These are phyloP conservation scores for Acer negundo DNA, from an alignment of 345 rosid species.

Conservation along the genomic window DNA sequence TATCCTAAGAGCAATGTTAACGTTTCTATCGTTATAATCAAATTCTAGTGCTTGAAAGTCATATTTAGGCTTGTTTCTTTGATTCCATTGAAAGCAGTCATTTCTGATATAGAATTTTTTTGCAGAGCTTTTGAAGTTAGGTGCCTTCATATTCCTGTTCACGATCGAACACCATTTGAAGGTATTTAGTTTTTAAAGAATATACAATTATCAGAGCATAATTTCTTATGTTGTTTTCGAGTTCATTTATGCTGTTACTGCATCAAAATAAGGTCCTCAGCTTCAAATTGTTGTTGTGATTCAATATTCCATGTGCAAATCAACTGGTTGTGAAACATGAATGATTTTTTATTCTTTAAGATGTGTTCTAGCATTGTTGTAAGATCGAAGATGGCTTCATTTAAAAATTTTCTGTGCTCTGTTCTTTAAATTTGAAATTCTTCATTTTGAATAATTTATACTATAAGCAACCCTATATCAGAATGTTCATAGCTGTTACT, in stretches of 20 bases:
- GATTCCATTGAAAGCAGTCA: not conserved
- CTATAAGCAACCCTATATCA: too few species aligned
- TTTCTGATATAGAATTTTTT: conserved; percentile 8
- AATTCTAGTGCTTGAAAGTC: not conserved
- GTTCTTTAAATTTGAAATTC: too few species aligned
- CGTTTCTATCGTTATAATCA: not conserved
- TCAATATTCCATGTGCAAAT: too few species aligned
- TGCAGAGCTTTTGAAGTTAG: conserved; percentile 79
- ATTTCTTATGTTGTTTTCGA: not conserved
- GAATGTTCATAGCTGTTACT: too few species aligned
- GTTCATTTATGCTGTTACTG: not conserved
- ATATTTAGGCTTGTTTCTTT: not conserved
- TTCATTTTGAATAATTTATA: too few species aligned
- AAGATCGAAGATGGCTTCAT: too few species aligned
- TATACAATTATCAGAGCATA: not conserved
- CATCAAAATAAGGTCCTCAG: too few species aligned
- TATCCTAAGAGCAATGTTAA: not conserved
- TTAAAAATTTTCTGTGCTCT: too few species aligned
- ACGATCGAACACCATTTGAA: conserved; percentile 73
- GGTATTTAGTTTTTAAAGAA: conserved; percentile 38
- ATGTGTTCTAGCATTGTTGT: not conserved
- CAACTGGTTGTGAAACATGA: too few species aligned
- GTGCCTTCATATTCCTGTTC: conserved; percentile 84
- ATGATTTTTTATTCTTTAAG: too few species aligned
- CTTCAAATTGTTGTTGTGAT: too few species aligned